Evolutionary conservation across 176 grass and related monocot species (phyloP), one percentile per base, ranked within the genome.

Genomic region (Juncus effusus): DNA sequence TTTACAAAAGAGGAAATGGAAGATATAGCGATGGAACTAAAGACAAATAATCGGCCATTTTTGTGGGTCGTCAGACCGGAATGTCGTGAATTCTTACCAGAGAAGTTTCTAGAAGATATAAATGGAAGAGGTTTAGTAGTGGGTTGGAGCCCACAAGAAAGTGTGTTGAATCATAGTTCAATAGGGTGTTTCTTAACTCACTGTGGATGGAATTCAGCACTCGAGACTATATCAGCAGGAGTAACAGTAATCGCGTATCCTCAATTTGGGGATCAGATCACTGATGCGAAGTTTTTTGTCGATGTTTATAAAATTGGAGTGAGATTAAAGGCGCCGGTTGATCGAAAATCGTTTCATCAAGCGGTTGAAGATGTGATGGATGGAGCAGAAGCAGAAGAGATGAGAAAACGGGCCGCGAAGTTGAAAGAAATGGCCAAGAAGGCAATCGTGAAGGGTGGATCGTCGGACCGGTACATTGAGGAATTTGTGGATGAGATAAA

Each of bases 161-260:
- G 36, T 9, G 91, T 95, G 38, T 83, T 95, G 3, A 66, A 54
- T 35, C 91, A 96, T 65, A 3, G 52, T 9, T 37, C 91, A 0
- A 67, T 79, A 0, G 91, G 71, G 7, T 90, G 87, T 77, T 96
- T 96, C 73, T 59, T 96, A 53, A 91, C 87, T 59, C 87, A 96
- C 80, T 90, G 91, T 65, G 91, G 91, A 0, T 90, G 87, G 91
- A 96, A 90, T 84, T 96, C 91, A 3, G 82, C 73, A 37, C 76
- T 85, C 9, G 91, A 96, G 84, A 88, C 81, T 14, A 13, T 95
- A 2, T 74, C 86, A 13, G 81, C 80, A 0, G 91, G 91, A 0
- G 76, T 90, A 16, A 86, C 91, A 2, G 86, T 95, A 45, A 77
- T 95, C 12, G 83, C 84, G 0, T 90, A 77, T 71, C 91, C 86